Conservation (phyloP, 2,329 filamentous ascomycete species). For the Botrytis aclada region DNA sequence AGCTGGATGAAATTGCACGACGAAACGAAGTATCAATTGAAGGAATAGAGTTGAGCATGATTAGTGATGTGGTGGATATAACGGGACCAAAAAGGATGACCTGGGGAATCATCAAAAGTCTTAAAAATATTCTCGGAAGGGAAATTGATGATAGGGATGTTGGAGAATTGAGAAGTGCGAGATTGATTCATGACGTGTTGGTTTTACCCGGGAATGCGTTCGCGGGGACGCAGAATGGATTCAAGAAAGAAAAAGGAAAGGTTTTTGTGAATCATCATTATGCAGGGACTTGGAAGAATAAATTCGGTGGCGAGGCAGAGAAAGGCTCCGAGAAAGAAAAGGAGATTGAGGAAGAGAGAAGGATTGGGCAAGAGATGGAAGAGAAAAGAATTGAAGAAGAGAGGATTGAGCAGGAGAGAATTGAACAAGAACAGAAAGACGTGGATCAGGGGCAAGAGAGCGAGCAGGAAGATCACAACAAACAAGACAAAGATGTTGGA, state of each 20-base stretch:
- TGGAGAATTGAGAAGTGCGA: neutral
- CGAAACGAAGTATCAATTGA: neutral
- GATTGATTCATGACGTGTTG: conserved; percentile 4
- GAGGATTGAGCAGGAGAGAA: neutral
- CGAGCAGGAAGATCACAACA: neutral
- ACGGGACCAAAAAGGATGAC: conserved; percentile 13
- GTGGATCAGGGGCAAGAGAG: neutral
- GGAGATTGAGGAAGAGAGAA: neutral
- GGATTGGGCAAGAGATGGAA: neutral
- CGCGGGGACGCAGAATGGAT: conserved; percentile 1
- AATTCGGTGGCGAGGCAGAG: conserved; percentile 4
- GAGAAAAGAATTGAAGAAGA: neutral
- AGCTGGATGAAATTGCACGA: neutral
- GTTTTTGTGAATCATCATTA: conserved; percentile 9
- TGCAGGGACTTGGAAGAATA: conserved; percentile 9
- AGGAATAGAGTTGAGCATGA: neutral
- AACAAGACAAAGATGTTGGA: neutral
- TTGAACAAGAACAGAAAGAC: neutral
- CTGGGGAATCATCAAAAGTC: conserved; percentile 5
- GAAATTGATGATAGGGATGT: conserved; percentile 6
- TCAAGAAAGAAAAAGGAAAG: neutral
- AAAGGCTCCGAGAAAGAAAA: conserved; percentile 1
- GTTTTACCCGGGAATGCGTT: neutral
- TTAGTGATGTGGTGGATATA: conserved; percentile 8
- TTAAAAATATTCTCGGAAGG: neutral